Conservation (phyloP, 1,284 basidiomycete genomes). For the Cryptococcus depauperatus region DNA sequence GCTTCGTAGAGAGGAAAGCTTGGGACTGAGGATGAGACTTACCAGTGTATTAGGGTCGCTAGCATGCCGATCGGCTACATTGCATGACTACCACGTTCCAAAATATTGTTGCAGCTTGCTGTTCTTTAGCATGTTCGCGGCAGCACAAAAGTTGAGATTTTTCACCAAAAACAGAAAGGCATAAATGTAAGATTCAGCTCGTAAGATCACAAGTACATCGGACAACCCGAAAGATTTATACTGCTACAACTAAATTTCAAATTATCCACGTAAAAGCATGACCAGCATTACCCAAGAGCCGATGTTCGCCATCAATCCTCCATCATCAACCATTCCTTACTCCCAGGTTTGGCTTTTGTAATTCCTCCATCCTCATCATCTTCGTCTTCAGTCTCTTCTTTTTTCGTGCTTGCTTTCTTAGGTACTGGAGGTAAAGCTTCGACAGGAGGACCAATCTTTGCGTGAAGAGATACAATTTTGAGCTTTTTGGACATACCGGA, state of each 20-base stretch:
- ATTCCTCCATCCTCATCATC: slow-evolving; percentile 14
- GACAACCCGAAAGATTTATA: background rate
- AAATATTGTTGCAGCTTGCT: no score
- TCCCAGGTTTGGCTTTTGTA: background rate
- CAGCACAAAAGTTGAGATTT: no score
- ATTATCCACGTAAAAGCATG: background rate
- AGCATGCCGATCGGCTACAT: slow-evolving; percentile 11
- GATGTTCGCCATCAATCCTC: background rate
- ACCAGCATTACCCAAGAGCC: background rate
- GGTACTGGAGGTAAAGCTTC: slow-evolving; percentile 41
- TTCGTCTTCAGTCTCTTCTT: slow-evolving; percentile 27
- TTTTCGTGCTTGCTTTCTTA: slow-evolving; percentile 36
- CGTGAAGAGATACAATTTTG: slow-evolving; percentile 37
- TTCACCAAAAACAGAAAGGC: no score
- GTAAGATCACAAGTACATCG: background rate
- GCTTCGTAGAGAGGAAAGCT: background rate
- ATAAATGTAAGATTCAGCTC: no score
- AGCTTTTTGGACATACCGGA: slow-evolving; percentile 38
- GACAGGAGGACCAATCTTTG: slow-evolving; percentile 37
- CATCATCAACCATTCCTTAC: background rate
- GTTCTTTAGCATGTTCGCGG: no score
- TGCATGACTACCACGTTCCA: slow-evolving; percentile 11
- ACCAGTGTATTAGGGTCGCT: slow-evolving; percentile 8
- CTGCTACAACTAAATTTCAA: background rate
- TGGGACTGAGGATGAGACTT: slow-evolving; percentile 7